Base-by-base conservation (phyloP, 805 yeast species). In the Tetrapisispora arboricola region DNA sequence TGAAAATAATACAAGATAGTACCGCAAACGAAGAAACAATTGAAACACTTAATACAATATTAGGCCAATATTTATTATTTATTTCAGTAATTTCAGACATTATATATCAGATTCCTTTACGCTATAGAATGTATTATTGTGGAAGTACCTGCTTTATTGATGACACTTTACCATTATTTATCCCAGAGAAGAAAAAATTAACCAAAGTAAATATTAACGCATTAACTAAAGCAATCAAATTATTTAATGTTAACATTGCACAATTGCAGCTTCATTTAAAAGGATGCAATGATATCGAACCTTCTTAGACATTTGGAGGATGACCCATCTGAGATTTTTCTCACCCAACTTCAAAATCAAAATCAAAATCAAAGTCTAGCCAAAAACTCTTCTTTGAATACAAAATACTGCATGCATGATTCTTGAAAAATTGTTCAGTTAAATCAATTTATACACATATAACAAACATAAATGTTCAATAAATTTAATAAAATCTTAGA, bases 51-150 rank as follows among this genome's bases (percentile, higher is more conserved):
- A 58, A 55, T 40, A 44, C 54, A 6, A 38, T 44, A 19, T 42
- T 60, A 13, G 65, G 65, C 3, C 53, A 55, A 34, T 39, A 39
- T 21, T 32, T 33, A 17, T 19, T 36, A n/a, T 36, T 36, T n/a
- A 32, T 39, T 16, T 9, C 21, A 17, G 16, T 37, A 13, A 15
- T 33, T 9, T 16, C 30, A 24, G 13, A 18, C 3, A 18, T 17
- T 29, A 33, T 37, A 17, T 33, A 22, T 15, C 13, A 38, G 5
- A 38, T 38, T 15, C 41, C 36, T n/a, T 16, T 38, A n/a, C 41
- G 32, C 10, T n/a, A 38, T 25, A 15, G 31, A 16, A 32, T 32
- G 36, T 8, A 26, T 2, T 38, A 19, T 30, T 30, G 26, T 18
- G 38, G 38, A n/a, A 31, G 39, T 16, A 35, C 38, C 21, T 17